phyloP scores from a whole-genome alignment of 2,329 filamentous ascomycete genomes.

The Hypoxylon sp. region DNA sequence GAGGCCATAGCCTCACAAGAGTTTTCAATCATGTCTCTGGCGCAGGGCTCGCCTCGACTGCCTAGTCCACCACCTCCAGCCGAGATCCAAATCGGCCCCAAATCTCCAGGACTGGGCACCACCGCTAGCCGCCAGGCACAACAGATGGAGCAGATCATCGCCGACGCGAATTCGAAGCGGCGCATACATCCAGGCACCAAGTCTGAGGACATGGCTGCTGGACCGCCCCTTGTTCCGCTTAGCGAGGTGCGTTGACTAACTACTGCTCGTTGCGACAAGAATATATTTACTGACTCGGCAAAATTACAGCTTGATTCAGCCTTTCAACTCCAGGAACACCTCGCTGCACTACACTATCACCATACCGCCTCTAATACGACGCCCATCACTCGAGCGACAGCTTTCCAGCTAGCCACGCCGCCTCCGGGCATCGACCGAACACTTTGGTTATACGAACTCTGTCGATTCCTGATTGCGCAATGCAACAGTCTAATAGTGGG shows the following conservation, averaged over 20 bases:
- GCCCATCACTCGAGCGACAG: constrained; percentile 82
- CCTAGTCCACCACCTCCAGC: constrained; percentile 95
- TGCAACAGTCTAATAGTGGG: constrained; percentile 93
- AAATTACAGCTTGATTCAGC: constrained; percentile 86
- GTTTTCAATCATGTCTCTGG: constrained; percentile 65
- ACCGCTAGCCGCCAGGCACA: constrained; percentile 69
- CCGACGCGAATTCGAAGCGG: constrained; percentile 82
- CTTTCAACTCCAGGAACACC: constrained; percentile 97
- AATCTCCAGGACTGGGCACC: constrained; percentile 71
- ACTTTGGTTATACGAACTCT: constrained; percentile 98
- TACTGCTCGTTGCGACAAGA: constrained; percentile 23
- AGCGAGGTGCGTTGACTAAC: constrained; percentile 75
- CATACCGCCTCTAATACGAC: constrained; percentile 77
- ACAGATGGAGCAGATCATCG: constrained; percentile 73
- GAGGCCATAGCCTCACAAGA: constrained; percentile 37
- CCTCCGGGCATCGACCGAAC: constrained; percentile 87
- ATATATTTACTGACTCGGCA: constrained; percentile 26
- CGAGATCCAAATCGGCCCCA: constrained; percentile 90
- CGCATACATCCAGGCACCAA: constrained; percentile 94
- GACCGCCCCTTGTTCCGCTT: constrained; percentile 88
- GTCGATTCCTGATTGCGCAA: constrained; percentile 93
- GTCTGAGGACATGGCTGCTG: constrained; percentile 91
- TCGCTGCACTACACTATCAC: constrained; percentile 90
- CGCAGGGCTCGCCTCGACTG: constrained; percentile 88
- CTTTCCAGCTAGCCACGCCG: constrained; percentile 81